Evolutionary conservation across 352 stramenopile species (phyloP).

Genomic region (Phytopythium montanum): DNA sequence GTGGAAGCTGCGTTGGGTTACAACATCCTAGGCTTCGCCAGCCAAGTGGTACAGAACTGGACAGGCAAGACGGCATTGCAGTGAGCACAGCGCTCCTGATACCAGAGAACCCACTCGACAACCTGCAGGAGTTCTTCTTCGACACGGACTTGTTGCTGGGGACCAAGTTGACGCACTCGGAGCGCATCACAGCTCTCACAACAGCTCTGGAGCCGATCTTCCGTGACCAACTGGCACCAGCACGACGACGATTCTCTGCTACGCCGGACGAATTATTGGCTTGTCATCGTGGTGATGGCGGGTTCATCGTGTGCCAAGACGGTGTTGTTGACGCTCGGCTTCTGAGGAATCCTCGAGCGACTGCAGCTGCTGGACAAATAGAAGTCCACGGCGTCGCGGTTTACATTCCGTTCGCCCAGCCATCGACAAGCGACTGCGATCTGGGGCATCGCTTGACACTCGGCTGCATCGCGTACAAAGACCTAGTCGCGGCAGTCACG

Average conservation of each 20-base stretch:
- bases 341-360: background rate
- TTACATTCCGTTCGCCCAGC: background rate
- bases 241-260: background rate
- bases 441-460: background rate
- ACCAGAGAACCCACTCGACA: background rate
- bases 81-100: slow-evolving; percentile 1
- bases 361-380: background rate
- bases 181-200: background rate
- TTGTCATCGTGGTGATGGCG: background rate
- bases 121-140: slow-evolving; percentile 5
- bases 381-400: background rate
- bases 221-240: background rate
- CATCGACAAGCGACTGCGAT: background rate
- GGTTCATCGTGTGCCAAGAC: slow-evolving; percentile 4
- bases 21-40: background rate
- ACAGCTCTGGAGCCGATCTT: background rate
- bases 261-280: background rate
- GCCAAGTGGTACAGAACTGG: background rate
- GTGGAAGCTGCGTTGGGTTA: background rate
- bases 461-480: background rate
- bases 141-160: background rate
- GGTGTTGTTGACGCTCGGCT: background rate
- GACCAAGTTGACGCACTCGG: background rate
- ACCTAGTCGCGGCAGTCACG: background rate
- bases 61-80: background rate